Base-by-base conservation (phyloP, 768 basidiomycete species). In the Suillus sp. region DNA sequence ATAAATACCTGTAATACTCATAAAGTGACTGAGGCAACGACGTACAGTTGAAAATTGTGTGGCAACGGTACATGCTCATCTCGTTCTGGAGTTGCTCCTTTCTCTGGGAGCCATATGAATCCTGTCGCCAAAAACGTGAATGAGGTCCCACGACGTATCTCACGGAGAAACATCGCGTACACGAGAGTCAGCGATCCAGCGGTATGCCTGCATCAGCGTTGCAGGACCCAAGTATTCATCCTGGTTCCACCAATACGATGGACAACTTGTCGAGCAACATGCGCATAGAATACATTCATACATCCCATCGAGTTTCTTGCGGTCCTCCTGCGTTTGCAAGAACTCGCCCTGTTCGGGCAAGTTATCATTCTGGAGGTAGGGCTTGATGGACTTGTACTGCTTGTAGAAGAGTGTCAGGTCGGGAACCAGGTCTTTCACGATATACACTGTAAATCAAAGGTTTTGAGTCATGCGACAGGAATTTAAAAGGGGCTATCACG, bases 191-290 rank as follows among this genome's bases (percentile, higher is more conserved):
- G 96, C 95, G 73, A 99, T 96, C 96, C 96, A 99, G 68, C 96
- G 83, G 78, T 98, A 97, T 0, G 95, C 94, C 70, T 95, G 92
- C 94, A 98, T 95, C 70, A 98, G 80, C 0, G 95, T 95, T 1
- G 96, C 96, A 7, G 96, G 96, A 40, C 96, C 96, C 45, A 99
- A 90, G 78, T 99, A 99, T 77, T 95, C 92, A 73, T 98, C 95
- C 78, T 95, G 94, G 80, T 98, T 99, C 96, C 96, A 99, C 96
- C 96, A 98, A 79, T 99, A 97, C 35, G 90, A 92, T 4, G 96
- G 96, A 84, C 96, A 99, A 50, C 92, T 92, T 0, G 96, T 99
- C 48, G 95, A 95, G 81, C 96, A 99, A 79, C 97, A 98, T 2
- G 96, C 94, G 71, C 94, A 96, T 62, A 96, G 87, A 67, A 96